Evolutionary conservation across 805 yeast species (phyloP).

Genomic region (Candida pseudoglaebosa): DNA sequence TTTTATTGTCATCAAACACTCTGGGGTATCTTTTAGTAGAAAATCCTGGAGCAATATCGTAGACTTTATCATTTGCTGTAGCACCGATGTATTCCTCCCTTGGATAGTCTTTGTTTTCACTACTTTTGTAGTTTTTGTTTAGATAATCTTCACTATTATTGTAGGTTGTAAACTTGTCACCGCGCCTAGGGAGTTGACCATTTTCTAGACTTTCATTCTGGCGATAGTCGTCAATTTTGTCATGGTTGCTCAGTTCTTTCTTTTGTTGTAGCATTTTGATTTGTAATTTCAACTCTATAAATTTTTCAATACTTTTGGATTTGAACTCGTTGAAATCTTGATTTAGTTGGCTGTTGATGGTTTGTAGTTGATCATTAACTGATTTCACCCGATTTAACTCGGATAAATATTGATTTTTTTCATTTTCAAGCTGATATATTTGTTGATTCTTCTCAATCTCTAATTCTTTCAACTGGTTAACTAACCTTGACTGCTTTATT

Average conservation of each 20-base stretch:
- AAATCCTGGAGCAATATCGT: no score
- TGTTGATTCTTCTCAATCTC: neutral
- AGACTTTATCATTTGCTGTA: no score
- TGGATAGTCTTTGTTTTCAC: no score
- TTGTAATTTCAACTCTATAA: slow-evolving; percentile 1
- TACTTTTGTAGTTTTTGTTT: neutral
- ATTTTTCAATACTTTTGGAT: neutral
- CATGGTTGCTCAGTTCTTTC: no score
- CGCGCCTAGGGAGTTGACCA: no score
- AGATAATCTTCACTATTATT: neutral
- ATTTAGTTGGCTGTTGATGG: neutral
- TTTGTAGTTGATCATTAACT: no score
- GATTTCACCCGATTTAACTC: neutral
- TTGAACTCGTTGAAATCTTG: slow-evolving; percentile 3
- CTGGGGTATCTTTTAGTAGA: no score
- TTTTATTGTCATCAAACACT: no score
- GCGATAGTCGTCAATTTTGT: no score
- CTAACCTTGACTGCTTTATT: neutral
- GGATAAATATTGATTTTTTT: neutral
- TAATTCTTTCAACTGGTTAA: slow-evolving; percentile 3
- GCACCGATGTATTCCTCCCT: no score
- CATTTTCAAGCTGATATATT: neutral
- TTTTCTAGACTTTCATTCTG: no score
- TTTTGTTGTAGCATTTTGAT: neutral
- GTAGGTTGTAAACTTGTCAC: no score